Evolutionary conservation across 2,329 filamentous ascomycete genomes (phyloP), one percentile per base, ranked within the genome.

Genomic region (Pseudogymnoascus sp.): DNA sequence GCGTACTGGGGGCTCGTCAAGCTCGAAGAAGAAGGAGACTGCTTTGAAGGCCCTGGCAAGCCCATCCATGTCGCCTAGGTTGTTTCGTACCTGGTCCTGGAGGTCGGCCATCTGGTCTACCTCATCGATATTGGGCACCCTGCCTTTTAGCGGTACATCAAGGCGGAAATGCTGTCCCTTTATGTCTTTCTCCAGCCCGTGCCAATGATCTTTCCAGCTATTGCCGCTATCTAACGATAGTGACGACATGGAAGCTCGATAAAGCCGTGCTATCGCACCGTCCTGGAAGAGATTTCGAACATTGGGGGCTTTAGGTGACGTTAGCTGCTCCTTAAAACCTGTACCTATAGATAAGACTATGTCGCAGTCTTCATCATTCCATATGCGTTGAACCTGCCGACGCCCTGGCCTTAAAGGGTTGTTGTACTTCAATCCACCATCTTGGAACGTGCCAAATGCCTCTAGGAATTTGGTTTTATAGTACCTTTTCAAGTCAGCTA

Each of bases 341-440:
- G 62, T 67, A 33, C 65, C 63, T 31, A 68, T 66, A 6, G 63
- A 68, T 23, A 68, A 61, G 12, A 68, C 64, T 11, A 68, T 49
- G 45, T 68, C 61, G 28, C 58, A 66, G 31, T 65, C 64, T 33
- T 43, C 33, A 59, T 67, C 61, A 31, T 64, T 43, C 64, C 60
- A 66, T 41, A 64, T 65, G 8, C 63, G 59, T n/a, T 60, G 60
- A 52, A 65, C 65, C 62, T 63, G 58, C 35, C 45, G 38, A 16
- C 64, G 35, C 11, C 64, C 65, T 25, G 45, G 66, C 59, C 62
- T 61, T 14, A 61, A 60, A 41, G 63, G 67, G 62, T 68, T 67
- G n/a, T 68, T 67, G 35, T 68, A 61, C 58, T 62, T 64, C 8
- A 70, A 49, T 9, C 65, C 67, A 7, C 67, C 63, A 60, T 71